Evolutionary conservation across 2,329 filamentous ascomycete species (phyloP).

Genomic region (Tolypocladium album): DNA sequence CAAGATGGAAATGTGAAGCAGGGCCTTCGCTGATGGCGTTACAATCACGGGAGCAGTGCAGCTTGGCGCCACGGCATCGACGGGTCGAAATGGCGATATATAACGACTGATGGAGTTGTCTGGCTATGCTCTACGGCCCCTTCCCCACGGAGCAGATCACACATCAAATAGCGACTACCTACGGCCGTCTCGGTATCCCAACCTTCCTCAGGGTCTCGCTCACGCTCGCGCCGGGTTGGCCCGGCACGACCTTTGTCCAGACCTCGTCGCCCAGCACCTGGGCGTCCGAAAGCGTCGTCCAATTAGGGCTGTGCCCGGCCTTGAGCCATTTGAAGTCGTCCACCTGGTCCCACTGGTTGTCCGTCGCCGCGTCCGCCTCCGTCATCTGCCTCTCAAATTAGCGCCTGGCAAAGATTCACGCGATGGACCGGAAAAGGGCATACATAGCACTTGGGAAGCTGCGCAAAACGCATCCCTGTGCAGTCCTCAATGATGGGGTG

Average conservation of each 20-base stretch:
- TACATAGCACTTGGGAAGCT: conserved; percentile 60
- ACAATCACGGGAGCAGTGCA: background rate
- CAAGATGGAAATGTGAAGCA: conserved; percentile 29
- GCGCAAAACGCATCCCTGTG: conserved; percentile 64
- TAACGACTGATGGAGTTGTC: background rate
- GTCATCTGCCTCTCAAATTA: conserved; percentile 8
- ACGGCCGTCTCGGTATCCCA: conserved; percentile 21
- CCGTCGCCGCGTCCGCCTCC: conserved; percentile 18
- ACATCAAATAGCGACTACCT: background rate
- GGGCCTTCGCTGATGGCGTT: conserved; percentile 5
- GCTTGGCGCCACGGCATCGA: background rate
- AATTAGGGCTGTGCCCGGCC: conserved; percentile 76
- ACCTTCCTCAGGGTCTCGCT: conserved; percentile 53
- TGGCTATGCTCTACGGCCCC: background rate
- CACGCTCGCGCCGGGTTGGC: conserved; percentile 48
- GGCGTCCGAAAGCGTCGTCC: conserved; percentile 55
- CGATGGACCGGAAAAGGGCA: conserved; percentile 20
- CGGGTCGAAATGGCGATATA: background rate
- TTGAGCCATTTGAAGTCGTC: conserved; percentile 99
- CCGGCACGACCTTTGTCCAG: conserved; percentile 60
- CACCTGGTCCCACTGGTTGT: conserved; percentile 78
- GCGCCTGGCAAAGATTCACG: background rate
- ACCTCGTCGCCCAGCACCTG: conserved; percentile 49
- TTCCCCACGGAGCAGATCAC: background rate
- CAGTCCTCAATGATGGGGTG: conserved; percentile 94